phyloP scores from a whole-genome alignment of 176 grass and related monocot species.

The Puccinellia tenuiflora region DNA sequence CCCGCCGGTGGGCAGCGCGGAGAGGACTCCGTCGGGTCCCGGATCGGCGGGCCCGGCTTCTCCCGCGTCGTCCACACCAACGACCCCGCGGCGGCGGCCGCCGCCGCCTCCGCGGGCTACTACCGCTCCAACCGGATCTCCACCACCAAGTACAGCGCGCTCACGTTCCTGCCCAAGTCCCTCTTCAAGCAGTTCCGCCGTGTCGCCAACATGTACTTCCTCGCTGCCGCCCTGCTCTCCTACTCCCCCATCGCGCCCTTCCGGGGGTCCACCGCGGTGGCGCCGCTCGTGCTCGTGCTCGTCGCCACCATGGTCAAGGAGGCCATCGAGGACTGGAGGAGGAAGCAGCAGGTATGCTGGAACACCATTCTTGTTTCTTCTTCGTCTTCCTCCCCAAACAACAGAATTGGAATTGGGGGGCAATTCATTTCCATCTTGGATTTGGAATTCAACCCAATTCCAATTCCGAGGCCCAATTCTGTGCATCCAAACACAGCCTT shows the following conservation, averaged over 20 bases:
- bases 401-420: too few species aligned
- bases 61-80: constrained; percentile 56
- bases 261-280: constrained; percentile 16
- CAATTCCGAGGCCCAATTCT: too few species aligned
- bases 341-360: constrained; percentile 67
- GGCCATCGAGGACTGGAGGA: constrained; percentile 60
- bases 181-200: constrained; percentile 90
- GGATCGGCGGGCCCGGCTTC: constrained; percentile 67
- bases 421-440: too few species aligned
- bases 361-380: too few species aligned
- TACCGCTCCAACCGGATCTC: constrained; percentile 55
- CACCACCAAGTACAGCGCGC: constrained; percentile 77
- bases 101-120: background rate
- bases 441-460: too few species aligned
- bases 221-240: constrained; percentile 32
- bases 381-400: too few species aligned
- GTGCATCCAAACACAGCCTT: too few species aligned
- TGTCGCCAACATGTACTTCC: constrained; percentile 90
- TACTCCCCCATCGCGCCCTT: constrained; percentile 51
- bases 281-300: constrained; percentile 51
- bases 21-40: too few species aligned
- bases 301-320: constrained; percentile 85
- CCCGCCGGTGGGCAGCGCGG: too few species aligned
- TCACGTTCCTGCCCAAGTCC: constrained; percentile 72
- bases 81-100: background rate